Conservation (phyloP, 352 stramenopile genomes). For the Albugo candida region DNA sequence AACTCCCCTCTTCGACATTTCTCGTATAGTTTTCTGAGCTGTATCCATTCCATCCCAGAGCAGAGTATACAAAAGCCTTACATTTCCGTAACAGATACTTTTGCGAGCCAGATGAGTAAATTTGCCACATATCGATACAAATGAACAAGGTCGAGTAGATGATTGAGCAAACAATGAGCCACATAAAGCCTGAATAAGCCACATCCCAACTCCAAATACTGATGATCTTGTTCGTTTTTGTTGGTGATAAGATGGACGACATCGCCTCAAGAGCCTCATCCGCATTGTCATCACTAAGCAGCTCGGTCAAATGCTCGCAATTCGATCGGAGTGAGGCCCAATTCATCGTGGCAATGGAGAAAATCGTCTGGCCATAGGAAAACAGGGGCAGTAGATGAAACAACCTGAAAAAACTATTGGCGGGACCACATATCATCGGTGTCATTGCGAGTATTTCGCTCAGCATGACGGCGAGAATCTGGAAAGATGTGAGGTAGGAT, state of each 20-base stretch:
- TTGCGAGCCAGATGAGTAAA: conserved; percentile 40
- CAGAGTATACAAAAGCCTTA: too few species aligned
- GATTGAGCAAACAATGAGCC: conserved; percentile 19
- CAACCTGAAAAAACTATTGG: conserved; percentile 17
- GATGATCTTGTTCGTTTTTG: conserved; percentile 9
- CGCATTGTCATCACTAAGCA: background rate
- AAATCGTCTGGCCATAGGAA: conserved; percentile 21
- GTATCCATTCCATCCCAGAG: too few species aligned
- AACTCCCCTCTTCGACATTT: background rate
- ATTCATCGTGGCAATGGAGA: conserved; percentile 32
- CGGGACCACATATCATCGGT: conserved; percentile 27
- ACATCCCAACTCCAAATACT: conserved; percentile 35
- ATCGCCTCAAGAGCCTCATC: conserved; percentile 1
- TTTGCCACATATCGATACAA: conserved; percentile 34
- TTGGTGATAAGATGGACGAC: conserved; percentile 8
- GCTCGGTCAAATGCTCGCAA: conserved; percentile 14
- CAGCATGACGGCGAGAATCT: conserved; percentile 31
- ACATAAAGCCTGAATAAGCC: conserved; percentile 17
- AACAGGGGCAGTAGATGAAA: conserved; percentile 42
- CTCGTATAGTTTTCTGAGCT: background rate
- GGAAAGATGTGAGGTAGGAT: conserved; percentile 46
- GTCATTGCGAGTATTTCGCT: conserved; percentile 26
- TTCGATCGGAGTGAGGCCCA: conserved; percentile 19
- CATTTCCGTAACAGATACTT: conserved; percentile 3
- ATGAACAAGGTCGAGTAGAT: conserved; percentile 35